Base-by-base conservation (phyloP, 2,329 filamentous ascomycete species). In the Huntiella abstrusa region DNA sequence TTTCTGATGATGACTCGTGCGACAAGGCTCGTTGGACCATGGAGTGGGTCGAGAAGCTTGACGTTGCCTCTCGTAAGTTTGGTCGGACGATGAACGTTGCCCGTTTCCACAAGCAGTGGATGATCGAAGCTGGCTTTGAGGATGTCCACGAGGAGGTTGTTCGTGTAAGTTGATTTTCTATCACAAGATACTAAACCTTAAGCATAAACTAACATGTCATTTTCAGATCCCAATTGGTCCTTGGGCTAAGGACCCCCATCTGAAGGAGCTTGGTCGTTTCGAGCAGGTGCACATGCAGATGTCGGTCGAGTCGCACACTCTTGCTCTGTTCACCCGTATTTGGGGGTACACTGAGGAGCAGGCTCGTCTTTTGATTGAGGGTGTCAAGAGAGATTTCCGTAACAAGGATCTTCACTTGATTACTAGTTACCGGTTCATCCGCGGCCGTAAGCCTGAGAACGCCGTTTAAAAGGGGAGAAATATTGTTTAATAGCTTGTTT, bases 251-350 rank as follows among this genome's bases (percentile, higher is more conserved):
- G 58, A 63, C 1, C 55, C 56, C 3, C 48, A 52, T 2, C 49
- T 63, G 33, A 63, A 64, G 46, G 60, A 63, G 41, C 51, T 63
- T 0, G 61, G 61, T 34, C 53, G 54, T 1, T 63, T 56, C 43
- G 61, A 64, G 53, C 53, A 59, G 38, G 53, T 58, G 0, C 60
- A 64, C 39, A 63, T 64, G 62, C 61, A 64, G 46, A 64, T 64
- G 62, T 61, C 61, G 12, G 61, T 62, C 2, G 62, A 61, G 40
- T 64, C 62, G 8, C 60, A 65, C 45, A 63, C 60, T 1, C 62
- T 60, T 0, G 62, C 62, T 0, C 54, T 65, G 7, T 62, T 64
- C 49, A 61, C 61, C 0, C 56, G 62, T 1, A 61, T 63, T 0
- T 57, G 55, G 50, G 56, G 58, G 40, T 64, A 60, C 46, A 54